These are phyloP conservation scores for Macrocystidia cucumis DNA, from an alignment of 1,284 basidiomycete species.

Conservation along the genomic window DNA sequence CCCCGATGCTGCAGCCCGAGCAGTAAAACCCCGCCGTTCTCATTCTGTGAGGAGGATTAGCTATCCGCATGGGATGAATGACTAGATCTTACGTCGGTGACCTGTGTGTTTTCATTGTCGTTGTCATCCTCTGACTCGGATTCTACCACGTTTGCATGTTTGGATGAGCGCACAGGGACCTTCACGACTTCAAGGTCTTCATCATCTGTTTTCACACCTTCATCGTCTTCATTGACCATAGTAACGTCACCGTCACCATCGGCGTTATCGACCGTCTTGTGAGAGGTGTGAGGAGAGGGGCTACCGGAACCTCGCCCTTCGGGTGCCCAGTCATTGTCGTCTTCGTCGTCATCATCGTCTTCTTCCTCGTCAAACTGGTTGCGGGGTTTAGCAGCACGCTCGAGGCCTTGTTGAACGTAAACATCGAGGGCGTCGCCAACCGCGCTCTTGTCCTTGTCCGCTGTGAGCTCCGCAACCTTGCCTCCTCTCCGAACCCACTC, in stretches of 20 bases:
- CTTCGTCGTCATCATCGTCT: constrained; percentile 28
- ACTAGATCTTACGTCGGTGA: constrained; percentile 13
- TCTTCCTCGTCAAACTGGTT: constrained; percentile 19
- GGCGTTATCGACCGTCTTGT: too few species aligned
- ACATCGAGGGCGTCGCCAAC: constrained; percentile 23
- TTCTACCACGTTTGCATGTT: constrained; percentile 22
- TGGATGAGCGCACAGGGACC: constrained; percentile 6
- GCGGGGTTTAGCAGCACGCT: constrained; percentile 16
- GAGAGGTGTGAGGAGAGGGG: constrained; percentile 21
- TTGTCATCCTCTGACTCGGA: constrained; percentile 32
- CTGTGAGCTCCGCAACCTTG: constrained; percentile 19
- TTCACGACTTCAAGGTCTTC: constrained; percentile 7
- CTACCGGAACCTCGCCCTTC: constrained; percentile 25
- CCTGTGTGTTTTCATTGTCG: constrained; percentile 18
- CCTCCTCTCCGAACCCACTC: constrained; percentile 53
- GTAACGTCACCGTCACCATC: constrained; percentile 11
- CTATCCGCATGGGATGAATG: too few species aligned
- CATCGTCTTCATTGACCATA: constrained; percentile 15
- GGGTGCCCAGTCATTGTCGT: constrained; percentile 35
- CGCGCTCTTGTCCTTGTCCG: constrained; percentile 14
- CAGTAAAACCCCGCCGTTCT: constrained; percentile 5
- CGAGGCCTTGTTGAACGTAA: constrained; percentile 28
- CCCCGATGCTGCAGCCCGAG: constrained; percentile 9
- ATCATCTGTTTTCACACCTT: constrained; percentile 12
- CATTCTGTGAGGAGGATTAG: too few species aligned